Base-by-base conservation (phyloP, 2,329 filamentous ascomycete genomes). In the Phyllosticta citriasiana region DNA sequence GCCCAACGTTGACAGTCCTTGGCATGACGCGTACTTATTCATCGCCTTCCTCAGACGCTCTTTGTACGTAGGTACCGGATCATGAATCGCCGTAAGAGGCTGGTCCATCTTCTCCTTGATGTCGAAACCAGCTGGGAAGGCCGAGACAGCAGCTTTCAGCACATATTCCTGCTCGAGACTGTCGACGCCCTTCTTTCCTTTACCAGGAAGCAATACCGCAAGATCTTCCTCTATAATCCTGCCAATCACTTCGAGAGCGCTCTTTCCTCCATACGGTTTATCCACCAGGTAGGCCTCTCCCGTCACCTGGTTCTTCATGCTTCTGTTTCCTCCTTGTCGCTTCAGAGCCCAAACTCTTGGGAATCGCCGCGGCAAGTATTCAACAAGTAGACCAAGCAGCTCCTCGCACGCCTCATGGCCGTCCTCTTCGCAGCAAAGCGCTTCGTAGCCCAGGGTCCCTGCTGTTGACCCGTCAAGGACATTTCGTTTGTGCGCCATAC, bases 1-100 rank as follows among this genome's bases (percentile, higher is more conserved):
- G 57, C 50, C 27, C 12, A 26, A 25, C 9, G 2, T 53, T 1
- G 10, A 25, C 19, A 22, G 4, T 10, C 19, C 8, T 53, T 3
- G 5, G 10, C 19, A 53, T 2, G 16, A 7, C 52, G 35, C 58
- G 30, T 22, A 61, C 59, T 57, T 61, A 53, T 61, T 61, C 59
- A 61, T 61, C n/a, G 59, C 59, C 54, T 22, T 61, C 19, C 25
- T 33, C 59, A 61, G 22, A 14, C 40, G 56, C 55, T 61, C 59
- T 30, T 53, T 57, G 19, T 61, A 61, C 40, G 47, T 40, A 14
- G 59, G 59, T 9, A 61, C 59, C 54, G 59, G 59, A 19, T 40
- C 55, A 47, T 61, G 59, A 30, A 61, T 61, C 2, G 50, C 35
- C 10, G 59, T 61, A 12, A 61, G 22, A 27, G 26, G 40, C 40